These are phyloP conservation scores for Corylus avellana DNA, from an alignment of 306 rosid genomes.

Conservation along the genomic window DNA sequence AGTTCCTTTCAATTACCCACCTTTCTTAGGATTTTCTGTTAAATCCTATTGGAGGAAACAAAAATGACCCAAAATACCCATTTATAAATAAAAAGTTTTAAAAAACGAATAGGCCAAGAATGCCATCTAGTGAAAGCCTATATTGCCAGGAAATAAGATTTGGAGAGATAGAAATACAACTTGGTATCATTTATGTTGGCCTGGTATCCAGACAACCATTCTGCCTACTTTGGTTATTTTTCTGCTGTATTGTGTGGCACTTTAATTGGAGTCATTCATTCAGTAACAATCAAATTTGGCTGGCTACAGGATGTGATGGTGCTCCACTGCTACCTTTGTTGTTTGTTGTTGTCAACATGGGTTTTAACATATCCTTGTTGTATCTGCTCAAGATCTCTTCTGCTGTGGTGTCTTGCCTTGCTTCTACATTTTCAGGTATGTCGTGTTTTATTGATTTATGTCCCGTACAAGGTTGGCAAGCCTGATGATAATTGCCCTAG, in stretches of 20 bases:
- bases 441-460: slow-evolving; percentile 5
- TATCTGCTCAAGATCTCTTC: slow-evolving; percentile 91
- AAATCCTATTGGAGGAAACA: no score
- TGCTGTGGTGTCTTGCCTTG: slow-evolving; percentile 84
- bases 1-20: no score
- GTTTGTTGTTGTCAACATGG: slow-evolving; percentile 58
- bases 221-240: neutral
- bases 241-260: neutral
- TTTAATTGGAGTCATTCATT: neutral
- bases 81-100: neutral
- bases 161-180: neutral
- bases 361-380: slow-evolving; percentile 69
- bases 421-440: slow-evolving; percentile 89
- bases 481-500: neutral
- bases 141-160: neutral
- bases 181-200: neutral
- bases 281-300: slow-evolving; percentile 19
- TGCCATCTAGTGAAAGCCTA: neutral
- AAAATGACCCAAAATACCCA: neutral
- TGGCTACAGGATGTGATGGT: slow-evolving; percentile 50
- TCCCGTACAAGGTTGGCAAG: neutral
- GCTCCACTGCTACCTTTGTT: slow-evolving; percentile 55
- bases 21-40: no score
- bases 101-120: neutral
- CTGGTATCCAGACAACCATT: neutral